Evolutionary conservation across 345 rosid genomes (phyloP).

Genomic region (Rhizophora mangle): DNA sequence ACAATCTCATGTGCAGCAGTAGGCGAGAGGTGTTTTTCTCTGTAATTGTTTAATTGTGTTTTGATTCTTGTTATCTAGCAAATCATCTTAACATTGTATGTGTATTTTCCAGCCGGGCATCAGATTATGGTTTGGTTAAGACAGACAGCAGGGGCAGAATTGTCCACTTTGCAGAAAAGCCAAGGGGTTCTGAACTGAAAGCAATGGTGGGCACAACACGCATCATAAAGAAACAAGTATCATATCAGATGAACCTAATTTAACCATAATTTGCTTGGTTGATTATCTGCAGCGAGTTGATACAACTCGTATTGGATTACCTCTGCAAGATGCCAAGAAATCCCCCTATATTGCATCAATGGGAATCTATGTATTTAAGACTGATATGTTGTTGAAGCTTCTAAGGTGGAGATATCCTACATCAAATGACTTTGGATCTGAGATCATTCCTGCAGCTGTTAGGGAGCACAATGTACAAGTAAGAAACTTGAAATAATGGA

Average conservation of each 20-base stretch:
- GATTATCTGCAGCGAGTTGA: conserved; percentile 59
- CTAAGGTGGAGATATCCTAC: conserved; percentile 73
- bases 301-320: conserved; percentile 61
- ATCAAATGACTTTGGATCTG: conserved; percentile 90
- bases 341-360: conserved; percentile 85
- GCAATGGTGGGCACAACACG: conserved; percentile 58
- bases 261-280: background rate
- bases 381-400: conserved; percentile 64
- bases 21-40: conserved; percentile 49
- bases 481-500: conserved; percentile 17
- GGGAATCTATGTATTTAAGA: conserved; percentile 89
- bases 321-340: conserved; percentile 56
- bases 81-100: conserved; percentile 15
- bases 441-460: conserved; percentile 87
- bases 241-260: background rate
- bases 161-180: conserved; percentile 79
- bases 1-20: conserved; percentile 79
- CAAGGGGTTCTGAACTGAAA: conserved; percentile 65
- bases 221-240: no score
- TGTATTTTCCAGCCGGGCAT: conserved; percentile 69
- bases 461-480: conserved; percentile 77
- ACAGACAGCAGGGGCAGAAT: conserved; percentile 63
- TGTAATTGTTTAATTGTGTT: background rate
- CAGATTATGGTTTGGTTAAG: conserved; percentile 85
- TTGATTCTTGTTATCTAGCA: background rate